phyloP scores from a whole-genome alignment of 306 rosid species.

The Biancaea sappan region DNA sequence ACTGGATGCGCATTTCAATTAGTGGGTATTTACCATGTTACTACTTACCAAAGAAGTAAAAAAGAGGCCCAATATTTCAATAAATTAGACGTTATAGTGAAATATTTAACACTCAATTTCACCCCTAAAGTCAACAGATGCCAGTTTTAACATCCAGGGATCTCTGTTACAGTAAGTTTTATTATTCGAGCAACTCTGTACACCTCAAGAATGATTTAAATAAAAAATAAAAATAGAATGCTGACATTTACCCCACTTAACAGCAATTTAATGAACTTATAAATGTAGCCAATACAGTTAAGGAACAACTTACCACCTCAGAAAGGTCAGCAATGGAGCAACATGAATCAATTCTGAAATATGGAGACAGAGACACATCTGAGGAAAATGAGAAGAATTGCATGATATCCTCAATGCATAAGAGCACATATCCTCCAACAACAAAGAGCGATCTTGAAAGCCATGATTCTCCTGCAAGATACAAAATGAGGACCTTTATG shows the following conservation, averaged over 20 bases:
- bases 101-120: not conserved
- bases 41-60: not conserved
- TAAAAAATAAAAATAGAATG: not conserved
- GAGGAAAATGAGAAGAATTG: constrained; percentile 59
- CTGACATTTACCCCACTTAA: not conserved
- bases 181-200: not conserved
- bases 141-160: not conserved
- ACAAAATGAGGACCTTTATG: constrained; percentile 18
- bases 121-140: not conserved
- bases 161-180: not conserved
- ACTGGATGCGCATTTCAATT: not conserved
- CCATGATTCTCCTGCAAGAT: constrained; percentile 67
- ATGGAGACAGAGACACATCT: constrained; percentile 54
- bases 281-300: not conserved
- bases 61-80: not conserved
- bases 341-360: constrained; percentile 70
- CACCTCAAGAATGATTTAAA: not conserved
- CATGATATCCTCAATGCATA: constrained; percentile 74
- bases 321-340: constrained; percentile 67
- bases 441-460: constrained; percentile 79
- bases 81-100: not conserved
- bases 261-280: not conserved
- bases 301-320: constrained; percentile 62
- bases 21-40: constrained; percentile 15
- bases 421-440: constrained; percentile 60